These are phyloP conservation scores for Kodamaea lidongshanica DNA, from an alignment of 805 yeast species.

Conservation along the genomic window DNA sequence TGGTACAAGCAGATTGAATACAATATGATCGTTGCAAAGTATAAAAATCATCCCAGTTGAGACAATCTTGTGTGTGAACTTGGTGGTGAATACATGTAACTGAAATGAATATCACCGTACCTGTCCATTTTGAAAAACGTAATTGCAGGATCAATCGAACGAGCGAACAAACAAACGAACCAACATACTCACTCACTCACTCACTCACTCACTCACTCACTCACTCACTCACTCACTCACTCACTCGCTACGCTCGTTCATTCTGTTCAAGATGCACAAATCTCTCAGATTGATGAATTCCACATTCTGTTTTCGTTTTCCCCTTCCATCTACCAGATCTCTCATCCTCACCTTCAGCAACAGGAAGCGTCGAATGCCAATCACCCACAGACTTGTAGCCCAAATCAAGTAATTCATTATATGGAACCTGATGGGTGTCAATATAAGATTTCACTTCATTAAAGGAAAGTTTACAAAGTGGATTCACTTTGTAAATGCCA, in stretches of 20 bases:
- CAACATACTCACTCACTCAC: too few relatives aligned
- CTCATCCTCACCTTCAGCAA: constrained; percentile 87
- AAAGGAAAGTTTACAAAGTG: constrained; percentile 80
- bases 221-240: too few relatives aligned
- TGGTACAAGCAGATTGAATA: too few relatives aligned
- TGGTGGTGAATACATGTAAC: too few relatives aligned
- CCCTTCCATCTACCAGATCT: constrained; percentile 98
- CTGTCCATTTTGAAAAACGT: not conserved
- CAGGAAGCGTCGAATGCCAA: constrained; percentile 91
- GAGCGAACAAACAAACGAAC: too few relatives aligned
- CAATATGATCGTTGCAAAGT: too few relatives aligned
- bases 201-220: not conserved
- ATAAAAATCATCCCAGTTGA: too few relatives aligned
- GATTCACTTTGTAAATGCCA: constrained; percentile 79
- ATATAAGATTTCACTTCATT: constrained; percentile 64
- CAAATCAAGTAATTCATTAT: constrained; percentile 72
- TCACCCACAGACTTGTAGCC: constrained; percentile 94
- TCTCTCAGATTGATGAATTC: constrained; percentile 78
- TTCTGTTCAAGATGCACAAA: constrained; percentile 48
- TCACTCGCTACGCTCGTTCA: constrained; percentile 7
- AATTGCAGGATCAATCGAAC: too few relatives aligned
- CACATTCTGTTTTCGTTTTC: constrained; percentile 87
- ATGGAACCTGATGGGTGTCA: constrained; percentile 68
- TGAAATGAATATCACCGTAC: not conserved
- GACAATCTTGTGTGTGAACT: too few relatives aligned